Evolutionary conservation across 2,329 filamentous ascomycete species (phyloP).

Genomic region (Ceratocystis cubensis): DNA sequence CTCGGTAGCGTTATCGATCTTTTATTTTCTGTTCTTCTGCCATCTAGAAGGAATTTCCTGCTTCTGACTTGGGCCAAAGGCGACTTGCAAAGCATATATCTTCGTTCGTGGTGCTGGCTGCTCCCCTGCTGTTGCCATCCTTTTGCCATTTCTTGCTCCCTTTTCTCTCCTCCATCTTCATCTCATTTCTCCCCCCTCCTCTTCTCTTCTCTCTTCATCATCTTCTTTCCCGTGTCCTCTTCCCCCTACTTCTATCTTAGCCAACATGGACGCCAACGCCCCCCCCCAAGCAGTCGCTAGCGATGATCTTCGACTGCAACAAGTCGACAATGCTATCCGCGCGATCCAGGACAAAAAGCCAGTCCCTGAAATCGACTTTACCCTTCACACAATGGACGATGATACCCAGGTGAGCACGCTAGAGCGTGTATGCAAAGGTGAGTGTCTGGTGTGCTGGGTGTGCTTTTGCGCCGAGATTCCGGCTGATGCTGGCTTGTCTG

Average conservation of each 20-base stretch:
- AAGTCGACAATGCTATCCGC: conserved; percentile 80
- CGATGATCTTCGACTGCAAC: conserved; percentile 41
- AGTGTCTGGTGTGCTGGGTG: conserved; percentile 20
- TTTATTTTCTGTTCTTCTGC: too few species aligned
- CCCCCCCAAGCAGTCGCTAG: conserved; percentile 26
- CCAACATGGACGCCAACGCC: conserved; percentile 38
- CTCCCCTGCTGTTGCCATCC: too few species aligned
- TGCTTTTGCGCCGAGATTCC: too few species aligned
- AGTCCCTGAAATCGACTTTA: conserved; percentile 95
- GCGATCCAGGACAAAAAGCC: conserved; percentile 93
- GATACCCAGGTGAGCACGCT: conserved; percentile 85
- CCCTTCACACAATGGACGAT: conserved; percentile 97
- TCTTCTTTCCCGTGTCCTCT: background rate
- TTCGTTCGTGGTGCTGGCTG: too few species aligned
- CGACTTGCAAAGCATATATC: too few species aligned
- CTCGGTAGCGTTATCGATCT: too few species aligned
- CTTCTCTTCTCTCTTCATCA: conserved; percentile 3
- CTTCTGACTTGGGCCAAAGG: too few species aligned
- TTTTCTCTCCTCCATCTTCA: conserved; percentile 14
- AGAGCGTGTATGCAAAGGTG: conserved; percentile 98
- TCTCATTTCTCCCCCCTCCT: background rate
- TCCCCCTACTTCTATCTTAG: background rate
- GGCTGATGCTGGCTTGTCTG: too few species aligned
- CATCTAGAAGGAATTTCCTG: too few species aligned
- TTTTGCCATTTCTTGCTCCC: background rate